Evolutionary conservation across 129 eudicot species (phyloP), one percentile per base, ranked within the genome.

Genomic region (Arctium lappa): DNA sequence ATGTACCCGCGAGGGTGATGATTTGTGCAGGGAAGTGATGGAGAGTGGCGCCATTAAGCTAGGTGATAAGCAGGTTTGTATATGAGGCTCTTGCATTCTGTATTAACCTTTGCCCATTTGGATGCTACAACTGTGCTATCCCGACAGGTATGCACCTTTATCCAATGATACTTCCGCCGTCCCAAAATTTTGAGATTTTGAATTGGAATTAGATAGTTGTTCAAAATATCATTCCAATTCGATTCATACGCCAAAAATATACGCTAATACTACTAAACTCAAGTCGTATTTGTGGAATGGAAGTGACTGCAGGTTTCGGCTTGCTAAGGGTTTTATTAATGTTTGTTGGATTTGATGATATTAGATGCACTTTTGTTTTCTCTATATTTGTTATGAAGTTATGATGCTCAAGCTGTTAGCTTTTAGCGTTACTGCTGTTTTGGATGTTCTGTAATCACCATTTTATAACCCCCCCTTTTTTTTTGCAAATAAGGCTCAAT

Each of bases 11-110:
- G 90, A 87, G 77, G 90, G 90, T 69, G 84, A 87, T 18, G 90
- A 87, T 79, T 77, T 87, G 83, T 87, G 84, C 82, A 80, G 87
- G 73, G 90, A 87, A 84, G 84, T 87, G 87, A 87, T 80, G 81
- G 87, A 95, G 79, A 95, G 99, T 93, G 99, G 99, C 86, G 99
- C 93, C 81, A 93, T 95, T 56, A 95, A 93, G 95, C 97, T 95
- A 79, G 99, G 94, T 80, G 98, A 95, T 48, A 89, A 95, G 83
- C 99, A 95, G 96, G 98, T 86, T 46, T 7, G n/a, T 76, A 31
- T 29, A 29, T 13, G 42, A 34, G 32, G 30, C 48, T 70, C 48
- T 42, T 75, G 36, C 27, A 22, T 22, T 22, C 27, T 22, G 27
- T 22, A 22, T 22, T 53, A 44, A 87, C 90, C 12, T 87, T 87